These are phyloP conservation scores for Scedosporium aurantiacum DNA, from an alignment of 2,329 filamentous ascomycete genomes.

Conservation along the genomic window DNA sequence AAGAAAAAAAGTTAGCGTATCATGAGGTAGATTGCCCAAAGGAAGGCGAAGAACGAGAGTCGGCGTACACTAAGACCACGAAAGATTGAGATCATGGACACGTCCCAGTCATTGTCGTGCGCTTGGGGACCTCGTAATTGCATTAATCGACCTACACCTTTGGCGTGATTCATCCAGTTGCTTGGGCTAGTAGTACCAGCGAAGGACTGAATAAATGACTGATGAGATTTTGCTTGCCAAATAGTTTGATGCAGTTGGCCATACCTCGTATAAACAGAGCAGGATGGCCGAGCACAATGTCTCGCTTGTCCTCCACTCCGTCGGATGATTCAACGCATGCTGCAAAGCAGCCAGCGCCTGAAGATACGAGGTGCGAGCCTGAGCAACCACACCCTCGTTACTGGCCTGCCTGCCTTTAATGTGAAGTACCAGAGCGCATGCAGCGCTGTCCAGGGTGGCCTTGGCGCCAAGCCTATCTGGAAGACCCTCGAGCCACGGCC, in stretches of 20 bases:
- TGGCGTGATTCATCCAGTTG: conserved; percentile 28
- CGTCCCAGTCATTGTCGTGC: conserved; percentile 23
- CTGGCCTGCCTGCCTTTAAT: conserved; percentile 23
- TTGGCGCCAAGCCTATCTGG: conserved; percentile 22
- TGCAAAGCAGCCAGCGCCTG: conserved; percentile 24
- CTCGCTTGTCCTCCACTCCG: conserved; percentile 27
- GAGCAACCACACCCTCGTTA: conserved; percentile 18
- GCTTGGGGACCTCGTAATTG: conserved; percentile 25
- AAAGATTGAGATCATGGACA: conserved; percentile 26
- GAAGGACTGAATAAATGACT: conserved; percentile 21
- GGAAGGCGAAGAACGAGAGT: not conserved
- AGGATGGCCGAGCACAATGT: conserved; percentile 30
- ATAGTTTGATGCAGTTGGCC: not conserved
- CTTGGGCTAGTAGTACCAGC: conserved; percentile 25
- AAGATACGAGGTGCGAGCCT: conserved; percentile 27
- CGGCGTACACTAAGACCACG: conserved; percentile 24
- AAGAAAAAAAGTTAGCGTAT: not conserved
- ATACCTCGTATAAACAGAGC: conserved; percentile 28
- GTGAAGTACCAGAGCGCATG: conserved; percentile 26
- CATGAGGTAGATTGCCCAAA: not conserved
- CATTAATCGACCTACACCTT: conserved; percentile 25
- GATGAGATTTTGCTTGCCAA: not conserved
- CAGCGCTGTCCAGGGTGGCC: conserved; percentile 25
- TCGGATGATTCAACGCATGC: conserved; percentile 22
- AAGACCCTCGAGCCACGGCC: conserved; percentile 16